Base-by-base conservation (phyloP, 331 rosid species). In the Quercus phellos region DNA sequence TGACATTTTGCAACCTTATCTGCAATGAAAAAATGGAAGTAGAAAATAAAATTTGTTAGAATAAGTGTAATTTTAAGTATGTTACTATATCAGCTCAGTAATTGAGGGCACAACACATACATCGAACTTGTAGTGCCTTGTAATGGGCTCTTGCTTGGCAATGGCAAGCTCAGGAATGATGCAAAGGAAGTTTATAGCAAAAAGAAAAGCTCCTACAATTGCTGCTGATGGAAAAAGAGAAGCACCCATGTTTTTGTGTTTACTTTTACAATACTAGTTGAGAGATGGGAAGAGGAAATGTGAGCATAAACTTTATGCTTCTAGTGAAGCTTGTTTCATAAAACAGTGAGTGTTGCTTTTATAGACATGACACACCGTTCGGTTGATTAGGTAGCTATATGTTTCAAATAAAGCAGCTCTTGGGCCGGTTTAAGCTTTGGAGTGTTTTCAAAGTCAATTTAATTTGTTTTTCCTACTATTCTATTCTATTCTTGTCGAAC, bases 371-470 rank as follows among this genome's bases (percentile, higher is more conserved):
- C 16, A 81, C 11, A 38, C 46, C 3, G 46, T 38, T 38, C 2
- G 46, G 46, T 38, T 38, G 46, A 38, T 8, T 38, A 38, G 84
- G 81, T 81, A 81, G 63, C 68, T 53, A 73, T 70, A 76, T 17
- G 74, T 53, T 63, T 38, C 72, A 80, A 76, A 71, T 10, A 38
- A 63, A 55, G 70, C 51, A 71, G 6, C 17, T 51, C n/a, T 42
- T 51, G 84, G 77, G 74, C 84, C 84, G 71, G 78, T 58, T 61
- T 53, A 81, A 34, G 51, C 24, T 70, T 13, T 81, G 63, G 84
- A 76, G 84, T 76, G 81, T 50, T 76, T 73, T 81, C 29, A 81
- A 81, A 81, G 84, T 71, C 78, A 81, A 61, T 76, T 76, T 70
- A 51, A 51, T 70, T 51, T 73, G 54, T 43, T 61, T 58, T 22